Evolutionary conservation across 805 yeast genomes (phyloP).

Genomic region (Sungouiella thailandica): DNA sequence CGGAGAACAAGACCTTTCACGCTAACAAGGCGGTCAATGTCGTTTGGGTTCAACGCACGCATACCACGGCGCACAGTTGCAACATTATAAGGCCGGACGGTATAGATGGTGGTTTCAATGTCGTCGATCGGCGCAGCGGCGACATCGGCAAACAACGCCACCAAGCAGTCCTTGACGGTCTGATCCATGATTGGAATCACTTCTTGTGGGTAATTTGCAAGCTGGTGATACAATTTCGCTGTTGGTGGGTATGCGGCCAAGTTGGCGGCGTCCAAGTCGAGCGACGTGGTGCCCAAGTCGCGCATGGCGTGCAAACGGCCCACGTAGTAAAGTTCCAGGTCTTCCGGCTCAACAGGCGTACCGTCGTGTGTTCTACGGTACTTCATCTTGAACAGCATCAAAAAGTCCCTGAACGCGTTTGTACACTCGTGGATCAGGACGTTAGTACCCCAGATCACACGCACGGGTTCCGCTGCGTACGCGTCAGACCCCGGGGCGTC

Average conservation of each 20-base stretch:
- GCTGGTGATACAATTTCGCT: constrained; percentile 74
- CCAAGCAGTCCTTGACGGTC: constrained; percentile 84
- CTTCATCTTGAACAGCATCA: constrained; percentile 77
- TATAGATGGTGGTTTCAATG: constrained; percentile 76
- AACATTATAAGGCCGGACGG: constrained; percentile 85
- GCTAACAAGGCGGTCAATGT: constrained; percentile 87
- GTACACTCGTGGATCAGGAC: constrained; percentile 88
- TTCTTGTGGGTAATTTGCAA: constrained; percentile 93
- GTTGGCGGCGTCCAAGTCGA: constrained; percentile 81
- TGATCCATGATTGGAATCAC: constrained; percentile 98
- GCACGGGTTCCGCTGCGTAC: constrained; percentile 58
- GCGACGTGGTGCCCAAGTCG: constrained; percentile 70
- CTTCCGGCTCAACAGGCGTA: constrained; percentile 43
- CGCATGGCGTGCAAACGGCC: constrained; percentile 70
- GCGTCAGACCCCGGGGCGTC: constrained; percentile 23
- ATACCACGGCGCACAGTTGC: constrained; percentile 65
- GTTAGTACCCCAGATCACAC: constrained; percentile 98
- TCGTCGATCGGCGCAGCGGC: constrained; percentile 42
- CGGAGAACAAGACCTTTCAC: constrained; percentile 89
- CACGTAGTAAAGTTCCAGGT: constrained; percentile 70
- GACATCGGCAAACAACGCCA: constrained; percentile 44
- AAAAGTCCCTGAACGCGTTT: constrained; percentile 71
- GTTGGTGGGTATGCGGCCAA: constrained; percentile 72
- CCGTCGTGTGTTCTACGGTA: constrained; percentile 55
- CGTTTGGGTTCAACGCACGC: constrained; percentile 91